Conservation (phyloP, 2,329 filamentous ascomycete species). For the Tolypocladium capitatum region DNA sequence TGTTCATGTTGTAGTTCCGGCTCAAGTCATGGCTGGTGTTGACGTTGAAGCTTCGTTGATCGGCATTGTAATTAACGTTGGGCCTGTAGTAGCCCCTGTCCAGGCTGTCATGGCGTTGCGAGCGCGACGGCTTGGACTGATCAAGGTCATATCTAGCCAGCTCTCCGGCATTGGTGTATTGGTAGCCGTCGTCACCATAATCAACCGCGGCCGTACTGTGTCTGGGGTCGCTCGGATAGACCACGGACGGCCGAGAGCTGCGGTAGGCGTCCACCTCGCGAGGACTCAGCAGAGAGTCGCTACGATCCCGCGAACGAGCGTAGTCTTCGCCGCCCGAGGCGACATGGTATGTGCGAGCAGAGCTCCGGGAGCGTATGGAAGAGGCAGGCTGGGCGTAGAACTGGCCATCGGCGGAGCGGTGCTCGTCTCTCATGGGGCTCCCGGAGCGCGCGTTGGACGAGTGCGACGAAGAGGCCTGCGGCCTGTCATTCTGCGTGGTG, state of each 20-base stretch:
- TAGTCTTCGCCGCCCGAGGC: slow-evolving; percentile 39
- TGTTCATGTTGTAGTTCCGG: slow-evolving; percentile 26
- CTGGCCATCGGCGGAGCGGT: slow-evolving; percentile 35
- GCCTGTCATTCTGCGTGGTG: slow-evolving; percentile 31
- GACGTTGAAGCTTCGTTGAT: slow-evolving; percentile 31
- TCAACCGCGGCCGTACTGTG: slow-evolving; percentile 31
- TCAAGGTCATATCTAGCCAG: slow-evolving; percentile 49
- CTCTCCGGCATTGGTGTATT: slow-evolving; percentile 51
- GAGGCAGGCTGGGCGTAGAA: slow-evolving; percentile 47
- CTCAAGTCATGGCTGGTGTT: slow-evolving; percentile 29
- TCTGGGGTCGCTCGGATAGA: slow-evolving; percentile 30
- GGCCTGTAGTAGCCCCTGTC: slow-evolving; percentile 43
- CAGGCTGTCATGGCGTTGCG: slow-evolving; percentile 38
- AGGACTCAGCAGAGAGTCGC: slow-evolving; percentile 27
- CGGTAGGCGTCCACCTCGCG: slow-evolving; percentile 32
- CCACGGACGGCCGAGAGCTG: slow-evolving; percentile 29
- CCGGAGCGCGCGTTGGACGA: slow-evolving; percentile 18
- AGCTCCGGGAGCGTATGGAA: slow-evolving; percentile 38
- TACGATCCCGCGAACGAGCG: slow-evolving; percentile 34
- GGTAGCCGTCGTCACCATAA: slow-evolving; percentile 46
- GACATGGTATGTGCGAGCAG: slow-evolving; percentile 32
- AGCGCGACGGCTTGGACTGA: slow-evolving; percentile 28
- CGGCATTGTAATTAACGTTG: slow-evolving; percentile 37
- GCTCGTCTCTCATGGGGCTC: slow-evolving; percentile 39
- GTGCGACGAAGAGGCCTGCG: slow-evolving; percentile 27